phyloP scores from a whole-genome alignment of 116 monocot species.

The Trichopus zeylanicus region DNA sequence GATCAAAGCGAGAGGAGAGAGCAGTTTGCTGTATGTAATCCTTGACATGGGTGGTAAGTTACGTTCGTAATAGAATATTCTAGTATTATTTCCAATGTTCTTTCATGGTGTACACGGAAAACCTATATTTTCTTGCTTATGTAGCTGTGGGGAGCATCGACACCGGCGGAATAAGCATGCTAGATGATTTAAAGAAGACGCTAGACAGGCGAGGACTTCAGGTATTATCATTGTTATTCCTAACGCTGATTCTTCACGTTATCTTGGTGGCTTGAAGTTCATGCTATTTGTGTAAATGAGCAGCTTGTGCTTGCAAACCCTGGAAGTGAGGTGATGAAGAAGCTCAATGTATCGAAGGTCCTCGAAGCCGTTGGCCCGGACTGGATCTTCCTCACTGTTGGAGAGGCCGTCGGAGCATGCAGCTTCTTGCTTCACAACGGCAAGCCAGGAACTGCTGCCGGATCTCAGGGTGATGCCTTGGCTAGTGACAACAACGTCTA shows the following conservation, averaged over 20 bases:
- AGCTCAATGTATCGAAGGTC: slow-evolving; percentile 34
- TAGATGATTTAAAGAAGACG: slow-evolving; percentile 35
- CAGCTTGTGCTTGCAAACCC: slow-evolving; percentile 74
- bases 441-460: no score
- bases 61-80: background rate
- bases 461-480: no score
- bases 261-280: background rate
- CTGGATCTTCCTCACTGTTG: slow-evolving; percentile 53
- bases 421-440: no score
- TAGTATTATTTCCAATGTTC: background rate
- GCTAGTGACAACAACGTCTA: no score
- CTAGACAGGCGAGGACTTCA: slow-evolving; percentile 42
- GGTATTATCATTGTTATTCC: no score
- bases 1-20: slow-evolving; percentile 48
- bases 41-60: slow-evolving; percentile 58
- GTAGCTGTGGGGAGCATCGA: slow-evolving; percentile 86
- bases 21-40: slow-evolving; percentile 39
- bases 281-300: background rate
- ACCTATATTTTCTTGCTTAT: background rate
- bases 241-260: background rate
- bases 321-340: slow-evolving; percentile 44
- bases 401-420: slow-evolving; percentile 52
- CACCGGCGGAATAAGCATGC: slow-evolving; percentile 49
- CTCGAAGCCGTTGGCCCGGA: slow-evolving; percentile 38
- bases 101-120: background rate